Evolutionary conservation across 495 filamentous ascomycete species (phyloP).

Genomic region (Aspergillus olivimuriae): DNA sequence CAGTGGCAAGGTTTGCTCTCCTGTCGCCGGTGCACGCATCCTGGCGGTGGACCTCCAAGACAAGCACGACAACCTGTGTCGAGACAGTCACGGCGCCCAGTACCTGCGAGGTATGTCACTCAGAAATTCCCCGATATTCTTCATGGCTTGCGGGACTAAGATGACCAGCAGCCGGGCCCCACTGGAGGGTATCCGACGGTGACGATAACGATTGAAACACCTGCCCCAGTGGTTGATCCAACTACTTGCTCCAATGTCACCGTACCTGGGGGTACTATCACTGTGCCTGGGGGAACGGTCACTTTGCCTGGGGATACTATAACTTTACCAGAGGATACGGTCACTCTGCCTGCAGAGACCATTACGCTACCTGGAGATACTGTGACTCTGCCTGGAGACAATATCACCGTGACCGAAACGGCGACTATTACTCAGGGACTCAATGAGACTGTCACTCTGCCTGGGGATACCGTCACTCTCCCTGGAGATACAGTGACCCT

Average conservation of each 20-base stretch:
- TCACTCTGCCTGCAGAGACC: not conserved
- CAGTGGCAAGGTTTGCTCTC: not conserved
- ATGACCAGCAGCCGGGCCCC: too few relatives aligned
- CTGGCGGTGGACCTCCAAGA: not conserved
- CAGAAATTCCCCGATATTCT: too few relatives aligned
- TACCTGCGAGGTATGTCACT: not conserved
- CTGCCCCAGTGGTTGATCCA: too few relatives aligned
- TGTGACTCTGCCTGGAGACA: constrained; percentile 4
- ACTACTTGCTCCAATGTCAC: too few relatives aligned
- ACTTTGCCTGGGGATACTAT: too few relatives aligned
- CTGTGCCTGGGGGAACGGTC: not conserved
- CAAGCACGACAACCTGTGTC: not conserved
- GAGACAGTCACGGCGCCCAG: not conserved
- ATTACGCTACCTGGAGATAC: constrained; percentile 2
- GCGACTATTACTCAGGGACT: not conserved
- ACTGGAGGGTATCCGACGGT: not conserved
- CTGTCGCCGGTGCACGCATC: not conserved
- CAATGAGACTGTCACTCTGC: constrained; percentile 1
- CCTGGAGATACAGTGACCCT: constrained; percentile 5
- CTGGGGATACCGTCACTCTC: constrained; percentile 3
- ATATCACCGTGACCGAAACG: not conserved
- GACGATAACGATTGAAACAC: not conserved
- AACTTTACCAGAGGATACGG: too few relatives aligned
- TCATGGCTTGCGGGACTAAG: too few relatives aligned
- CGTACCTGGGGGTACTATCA: too few relatives aligned